These are phyloP conservation scores for Meripilus lineatus DNA, from an alignment of 1,284 basidiomycete genomes.

Conservation along the genomic window DNA sequence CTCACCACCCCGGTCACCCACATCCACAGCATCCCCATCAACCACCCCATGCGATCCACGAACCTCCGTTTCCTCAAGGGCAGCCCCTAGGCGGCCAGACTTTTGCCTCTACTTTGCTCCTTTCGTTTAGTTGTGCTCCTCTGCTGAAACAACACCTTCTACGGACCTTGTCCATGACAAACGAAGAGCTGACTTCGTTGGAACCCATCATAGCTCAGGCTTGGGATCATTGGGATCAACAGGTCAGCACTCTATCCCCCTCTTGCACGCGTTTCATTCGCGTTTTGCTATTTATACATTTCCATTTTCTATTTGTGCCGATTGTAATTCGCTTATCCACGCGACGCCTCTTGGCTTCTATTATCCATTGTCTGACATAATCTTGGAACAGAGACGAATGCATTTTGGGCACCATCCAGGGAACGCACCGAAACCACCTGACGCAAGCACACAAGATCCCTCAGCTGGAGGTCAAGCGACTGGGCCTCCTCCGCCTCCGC, in stretches of 20 bases:
- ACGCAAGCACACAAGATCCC: constrained; percentile 24
- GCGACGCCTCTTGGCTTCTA: too few species aligned
- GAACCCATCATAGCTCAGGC: constrained; percentile 76
- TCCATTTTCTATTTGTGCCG: constrained; percentile 9
- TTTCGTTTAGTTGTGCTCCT: constrained; percentile 68
- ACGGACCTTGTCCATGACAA: constrained; percentile 64
- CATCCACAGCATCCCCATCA: constrained; percentile 23
- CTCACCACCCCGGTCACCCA: too few species aligned
- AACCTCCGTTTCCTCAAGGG: constrained; percentile 32
- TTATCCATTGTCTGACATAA: background rate
- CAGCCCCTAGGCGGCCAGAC: constrained; percentile 53
- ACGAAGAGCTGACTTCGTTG: constrained; percentile 70
- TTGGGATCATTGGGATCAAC: constrained; percentile 78
- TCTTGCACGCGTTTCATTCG: constrained; percentile 1
- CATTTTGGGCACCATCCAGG: constrained; percentile 58
- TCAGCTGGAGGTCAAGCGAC: constrained; percentile 24
- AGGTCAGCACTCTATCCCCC: constrained; percentile 40
- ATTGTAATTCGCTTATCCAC: constrained; percentile 4
- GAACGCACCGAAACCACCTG: constrained; percentile 31
- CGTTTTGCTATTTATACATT: constrained; percentile 4
- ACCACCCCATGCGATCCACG: constrained; percentile 25
- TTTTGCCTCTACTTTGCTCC: constrained; percentile 65
- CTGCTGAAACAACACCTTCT: constrained; percentile 69
- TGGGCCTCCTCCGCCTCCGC: constrained; percentile 30
- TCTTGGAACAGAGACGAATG: constrained; percentile 47